phyloP scores from a whole-genome alignment of 345 rosid genomes.

The Carallia brachiata region DNA sequence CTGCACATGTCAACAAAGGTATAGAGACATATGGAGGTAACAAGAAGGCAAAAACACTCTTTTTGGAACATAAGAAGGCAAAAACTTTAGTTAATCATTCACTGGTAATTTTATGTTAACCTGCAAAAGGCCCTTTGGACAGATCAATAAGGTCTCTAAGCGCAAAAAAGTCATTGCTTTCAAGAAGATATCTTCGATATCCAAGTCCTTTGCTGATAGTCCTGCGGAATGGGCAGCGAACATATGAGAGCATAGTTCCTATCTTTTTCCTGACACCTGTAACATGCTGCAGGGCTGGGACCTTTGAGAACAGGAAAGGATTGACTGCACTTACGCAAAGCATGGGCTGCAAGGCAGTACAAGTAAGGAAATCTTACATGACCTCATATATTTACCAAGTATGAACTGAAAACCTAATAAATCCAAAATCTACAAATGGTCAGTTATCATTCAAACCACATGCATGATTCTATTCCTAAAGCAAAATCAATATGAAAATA shows the following conservation, averaged over 20 bases:
- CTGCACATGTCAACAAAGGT: not conserved
- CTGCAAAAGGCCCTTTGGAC: conserved; percentile 97
- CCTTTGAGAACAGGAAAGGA: conserved; percentile 81
- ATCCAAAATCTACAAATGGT: not conserved
- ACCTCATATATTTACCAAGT: conserved; percentile 7
- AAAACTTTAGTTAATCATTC: not conserved
- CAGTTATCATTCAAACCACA: not conserved
- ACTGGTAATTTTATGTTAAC: conserved; percentile 36
- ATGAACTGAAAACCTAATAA: not conserved
- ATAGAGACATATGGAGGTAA: not conserved
- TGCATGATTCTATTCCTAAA: not conserved
- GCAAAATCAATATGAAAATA: conserved; percentile 2
- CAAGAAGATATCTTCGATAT: conserved; percentile 86
- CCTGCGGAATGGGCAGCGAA: conserved; percentile 88
- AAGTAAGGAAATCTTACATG: conserved; percentile 15
- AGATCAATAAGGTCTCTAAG: conserved; percentile 92
- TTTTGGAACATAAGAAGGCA: not conserved
- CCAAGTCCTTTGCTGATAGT: conserved; percentile 80
- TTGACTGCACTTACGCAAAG: conserved; percentile 95
- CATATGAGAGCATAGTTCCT: conserved; percentile 71
- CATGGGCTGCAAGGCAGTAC: conserved; percentile 70
- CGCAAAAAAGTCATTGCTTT: conserved; percentile 87
- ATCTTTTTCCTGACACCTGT: conserved; percentile 68
- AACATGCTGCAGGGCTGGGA: conserved; percentile 83
- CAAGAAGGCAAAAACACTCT: not conserved